These are phyloP conservation scores for Penicillium nordicum DNA, from an alignment of 2,329 filamentous ascomycete species.

Conservation along the genomic window DNA sequence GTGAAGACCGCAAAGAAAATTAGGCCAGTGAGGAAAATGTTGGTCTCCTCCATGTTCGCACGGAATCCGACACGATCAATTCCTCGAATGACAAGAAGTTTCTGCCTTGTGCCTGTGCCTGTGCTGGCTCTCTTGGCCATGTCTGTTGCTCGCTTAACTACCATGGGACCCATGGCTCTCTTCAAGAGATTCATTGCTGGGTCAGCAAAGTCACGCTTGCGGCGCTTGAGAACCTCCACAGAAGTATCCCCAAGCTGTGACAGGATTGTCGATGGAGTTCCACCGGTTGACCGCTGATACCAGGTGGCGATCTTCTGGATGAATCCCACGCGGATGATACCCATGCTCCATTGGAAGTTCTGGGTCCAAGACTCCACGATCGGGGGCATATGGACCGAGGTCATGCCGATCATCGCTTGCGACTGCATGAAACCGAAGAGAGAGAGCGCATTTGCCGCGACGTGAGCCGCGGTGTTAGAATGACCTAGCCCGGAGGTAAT, in stretches of 20 bases:
- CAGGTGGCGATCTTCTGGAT: constrained; percentile 87
- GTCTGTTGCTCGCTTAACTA: constrained; percentile 18
- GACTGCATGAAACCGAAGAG: constrained; percentile 93
- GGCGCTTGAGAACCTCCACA: constrained; percentile 70
- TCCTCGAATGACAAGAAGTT: constrained; percentile 62
- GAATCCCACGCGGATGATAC: constrained; percentile 83
- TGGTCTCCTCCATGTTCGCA: constrained; percentile 79
- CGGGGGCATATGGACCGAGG: constrained; percentile 74
- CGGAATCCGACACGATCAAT: constrained; percentile 88
- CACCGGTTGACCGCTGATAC: constrained; percentile 93
- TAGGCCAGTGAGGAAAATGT: constrained; percentile 88
- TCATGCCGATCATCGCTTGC: constrained; percentile 86
- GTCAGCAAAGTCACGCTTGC: constrained; percentile 48
- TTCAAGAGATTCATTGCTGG: constrained; percentile 26
- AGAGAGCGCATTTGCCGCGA: constrained; percentile 90
- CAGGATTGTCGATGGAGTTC: constrained; percentile 74
- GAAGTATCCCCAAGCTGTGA: constrained; percentile 71
- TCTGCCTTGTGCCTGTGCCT: constrained; percentile 41
- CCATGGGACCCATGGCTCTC: constrained; percentile 19
- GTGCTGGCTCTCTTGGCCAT: constrained; percentile 53
- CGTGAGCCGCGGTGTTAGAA: constrained; percentile 89
- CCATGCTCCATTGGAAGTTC: constrained; percentile 98
- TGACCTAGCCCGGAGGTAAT: constrained; percentile 87
- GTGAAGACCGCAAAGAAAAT: constrained; percentile 87
- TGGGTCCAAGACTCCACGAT: constrained; percentile 92